Conservation (phyloP, 805 yeast genomes). For the Wickerhamomyces chambardii region DNA sequence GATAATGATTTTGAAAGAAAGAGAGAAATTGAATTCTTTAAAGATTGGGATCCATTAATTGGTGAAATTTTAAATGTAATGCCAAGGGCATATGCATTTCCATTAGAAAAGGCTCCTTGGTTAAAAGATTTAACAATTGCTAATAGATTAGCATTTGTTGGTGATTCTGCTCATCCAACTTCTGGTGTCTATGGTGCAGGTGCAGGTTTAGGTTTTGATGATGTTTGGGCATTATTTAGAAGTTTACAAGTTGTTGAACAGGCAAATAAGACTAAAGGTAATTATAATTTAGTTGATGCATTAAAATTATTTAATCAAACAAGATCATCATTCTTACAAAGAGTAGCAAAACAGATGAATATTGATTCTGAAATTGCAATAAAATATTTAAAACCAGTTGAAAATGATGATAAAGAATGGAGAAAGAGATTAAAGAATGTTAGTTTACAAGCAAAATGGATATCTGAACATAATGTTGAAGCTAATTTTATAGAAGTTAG, state of each 20-base stretch:
- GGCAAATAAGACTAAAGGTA: neutral
- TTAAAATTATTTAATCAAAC: conserved; percentile 6
- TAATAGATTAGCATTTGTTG: conserved; percentile 7
- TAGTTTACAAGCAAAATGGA: conserved; percentile 3
- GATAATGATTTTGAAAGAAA: conserved; percentile 6
- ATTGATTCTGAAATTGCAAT: conserved; percentile 1
- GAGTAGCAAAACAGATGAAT: conserved; percentile 6
- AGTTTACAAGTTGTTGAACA: conserved; percentile 1
- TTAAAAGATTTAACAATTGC: conserved; percentile 2
- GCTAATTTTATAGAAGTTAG: conserved; percentile 2
- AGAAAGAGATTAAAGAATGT: neutral
- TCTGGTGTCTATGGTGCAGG: conserved; percentile 11
- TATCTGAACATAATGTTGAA: conserved; percentile 4
- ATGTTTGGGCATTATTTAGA: conserved; percentile 7
- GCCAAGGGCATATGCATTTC: conserved; percentile 9
- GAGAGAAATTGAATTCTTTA: conserved; percentile 6
- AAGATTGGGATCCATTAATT: conserved; percentile 10
- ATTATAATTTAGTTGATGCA: conserved; percentile 3
- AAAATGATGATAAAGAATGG: conserved; percentile 7
- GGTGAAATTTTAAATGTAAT: conserved; percentile 4
- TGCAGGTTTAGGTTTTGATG: conserved; percentile 9
- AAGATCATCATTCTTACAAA: conserved; percentile 2
- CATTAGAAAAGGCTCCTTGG: conserved; percentile 10
- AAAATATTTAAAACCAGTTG: conserved; percentile 1
- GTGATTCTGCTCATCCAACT: conserved; percentile 11